Percentiles rank a stretch among this genome's conserved stretches.
Evolutionary conservation across 495 filamentous ascomycete genomes (phyloP).

Genomic region (Aspergillus cavernicola): DNA sequence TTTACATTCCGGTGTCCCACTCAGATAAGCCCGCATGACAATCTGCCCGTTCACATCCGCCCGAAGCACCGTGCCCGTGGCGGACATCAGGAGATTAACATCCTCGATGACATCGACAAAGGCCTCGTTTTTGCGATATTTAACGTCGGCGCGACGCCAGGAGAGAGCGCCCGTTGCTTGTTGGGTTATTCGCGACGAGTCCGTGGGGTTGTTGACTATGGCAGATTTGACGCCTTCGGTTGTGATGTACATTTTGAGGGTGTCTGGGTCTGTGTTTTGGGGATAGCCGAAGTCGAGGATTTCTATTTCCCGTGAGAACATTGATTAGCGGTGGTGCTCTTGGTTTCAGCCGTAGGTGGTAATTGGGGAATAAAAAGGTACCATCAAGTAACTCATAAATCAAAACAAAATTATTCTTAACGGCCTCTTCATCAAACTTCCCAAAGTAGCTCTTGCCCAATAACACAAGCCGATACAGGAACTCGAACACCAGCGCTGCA

Average conservation of each 20-base stretch:
- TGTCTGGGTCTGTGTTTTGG: conserved; percentile 98
- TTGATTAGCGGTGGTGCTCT: too few relatives aligned
- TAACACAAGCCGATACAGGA: conserved; percentile 86
- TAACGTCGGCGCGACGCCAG: conserved; percentile 95
- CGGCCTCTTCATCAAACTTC: conserved; percentile 98
- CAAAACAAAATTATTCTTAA: conserved; percentile 99
- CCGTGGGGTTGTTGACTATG: conserved; percentile 62
- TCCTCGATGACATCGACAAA: conserved; percentile 99
- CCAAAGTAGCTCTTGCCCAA: conserved; percentile 96
- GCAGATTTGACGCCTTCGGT: conserved; percentile 98
- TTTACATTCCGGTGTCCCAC: conserved; percentile 97
- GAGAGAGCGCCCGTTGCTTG: conserved; percentile 97
- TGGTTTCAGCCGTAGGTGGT: too few relatives aligned
- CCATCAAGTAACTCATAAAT: conserved; percentile 98
- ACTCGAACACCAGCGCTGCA: conserved; percentile 97
- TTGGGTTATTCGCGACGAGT: conserved; percentile 97
- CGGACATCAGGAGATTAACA: conserved; percentile 98
- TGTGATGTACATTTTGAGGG: conserved; percentile 99
- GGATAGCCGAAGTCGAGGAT: conserved; percentile 99
- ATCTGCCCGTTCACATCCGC: conserved; percentile 98
- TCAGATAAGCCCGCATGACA: conserved; percentile 97
- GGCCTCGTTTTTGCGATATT: conserved; percentile 98
- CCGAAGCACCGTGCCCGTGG: conserved; percentile 87
- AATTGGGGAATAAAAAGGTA: conserved; percentile 29
- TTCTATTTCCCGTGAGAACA: conserved; percentile 56